Base-by-base conservation (phyloP, 2,329 filamentous ascomycete genomes). In the Trematosphaeria pertusa region DNA sequence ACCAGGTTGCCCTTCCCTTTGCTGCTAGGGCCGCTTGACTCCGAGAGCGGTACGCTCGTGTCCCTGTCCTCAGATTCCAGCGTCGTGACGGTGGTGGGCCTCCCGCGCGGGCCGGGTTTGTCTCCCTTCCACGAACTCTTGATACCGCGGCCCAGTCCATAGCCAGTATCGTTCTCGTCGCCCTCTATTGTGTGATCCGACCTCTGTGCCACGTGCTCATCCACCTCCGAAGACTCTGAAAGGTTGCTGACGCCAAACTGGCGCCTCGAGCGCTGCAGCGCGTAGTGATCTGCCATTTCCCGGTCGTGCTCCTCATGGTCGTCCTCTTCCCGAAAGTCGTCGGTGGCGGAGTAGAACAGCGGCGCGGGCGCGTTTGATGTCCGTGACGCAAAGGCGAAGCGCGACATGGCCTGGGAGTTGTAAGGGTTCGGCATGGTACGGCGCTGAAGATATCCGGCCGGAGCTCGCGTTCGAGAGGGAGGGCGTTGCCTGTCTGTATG, bases 271-370 rank as follows among this genome's bases (percentile, higher is more conserved):
- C 88, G 83, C 72, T 97, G 92, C 46, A 99, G 78, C 5, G 93
- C 93, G 73, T 92, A 95, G 58, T 94, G 86, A 73, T 97, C 94
- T n/a, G 91, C 91, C 24, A 93, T 89, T 67, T 97, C 93, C 43
- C 91, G 80, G 61, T 95, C 89, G 61, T 90, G 87, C 72, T 96
- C 91, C 61, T 90, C 88, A 69, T 94, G 92, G 52, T 97, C 93
- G 54, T 97, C 92, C 65, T 95, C 90, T 72, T 97, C 92, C 52
- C 88, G 86, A 56, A 95, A 94, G 65, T 95, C 91, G 70, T 96
- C 91, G 12, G 91, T 84, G 4, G 89, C 87, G 65, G 91, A 96
- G 73, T 94, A 91, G 72, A 99, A 97, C n/a, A 99, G 79, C 44
- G 94, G 94, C 8, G 93, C 92, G 58, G 91, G 89, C 47, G 89